Percentiles rank a stretch among this genome's conserved stretches.
Conservation (phyloP, 768 basidiomycete genomes). For the Mycena filopes region DNA sequence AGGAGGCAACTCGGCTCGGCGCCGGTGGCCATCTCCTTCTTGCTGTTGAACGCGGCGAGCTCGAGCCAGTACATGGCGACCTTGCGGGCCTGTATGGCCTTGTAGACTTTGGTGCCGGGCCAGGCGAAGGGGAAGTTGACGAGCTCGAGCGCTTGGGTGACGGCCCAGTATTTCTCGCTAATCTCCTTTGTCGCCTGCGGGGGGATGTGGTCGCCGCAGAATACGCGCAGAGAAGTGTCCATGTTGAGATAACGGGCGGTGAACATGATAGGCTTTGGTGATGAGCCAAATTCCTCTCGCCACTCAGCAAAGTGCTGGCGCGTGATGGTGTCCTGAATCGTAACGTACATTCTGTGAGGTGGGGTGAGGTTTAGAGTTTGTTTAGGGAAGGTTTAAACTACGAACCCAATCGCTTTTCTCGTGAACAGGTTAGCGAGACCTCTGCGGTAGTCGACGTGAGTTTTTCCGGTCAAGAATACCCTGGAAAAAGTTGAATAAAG, state of each 20-base stretch:
- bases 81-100: constrained; percentile 92
- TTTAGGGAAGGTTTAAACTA: constrained; percentile 12
- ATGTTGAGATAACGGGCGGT: constrained; percentile 94
- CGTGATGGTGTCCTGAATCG: constrained; percentile 84
- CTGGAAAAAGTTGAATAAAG: constrained; percentile 48
- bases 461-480: constrained; percentile 98
- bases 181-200: constrained; percentile 83
- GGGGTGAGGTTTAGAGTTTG: too few species aligned
- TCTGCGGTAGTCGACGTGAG: constrained; percentile 93
- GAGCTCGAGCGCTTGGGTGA: constrained; percentile 94
- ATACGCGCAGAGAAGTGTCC: constrained; percentile 96
- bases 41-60: constrained; percentile 82
- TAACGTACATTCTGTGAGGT: constrained; percentile 79
- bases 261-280: constrained; percentile 82
- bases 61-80: constrained; percentile 82
- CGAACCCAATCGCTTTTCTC: constrained; percentile 89
- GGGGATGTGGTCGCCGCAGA: constrained; percentile 92
- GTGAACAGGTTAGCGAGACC: constrained; percentile 94
- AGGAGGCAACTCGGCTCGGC: constrained; percentile 89
- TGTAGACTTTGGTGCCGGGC: constrained; percentile 97
- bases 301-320: constrained; percentile 81
- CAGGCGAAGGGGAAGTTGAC: constrained; percentile 98
- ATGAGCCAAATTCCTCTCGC: constrained; percentile 59
- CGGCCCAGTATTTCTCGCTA: constrained; percentile 94
- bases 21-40: constrained; percentile 83